phyloP scores from a whole-genome alignment of 75 land plant genomes.

The Picea glauca region DNA sequence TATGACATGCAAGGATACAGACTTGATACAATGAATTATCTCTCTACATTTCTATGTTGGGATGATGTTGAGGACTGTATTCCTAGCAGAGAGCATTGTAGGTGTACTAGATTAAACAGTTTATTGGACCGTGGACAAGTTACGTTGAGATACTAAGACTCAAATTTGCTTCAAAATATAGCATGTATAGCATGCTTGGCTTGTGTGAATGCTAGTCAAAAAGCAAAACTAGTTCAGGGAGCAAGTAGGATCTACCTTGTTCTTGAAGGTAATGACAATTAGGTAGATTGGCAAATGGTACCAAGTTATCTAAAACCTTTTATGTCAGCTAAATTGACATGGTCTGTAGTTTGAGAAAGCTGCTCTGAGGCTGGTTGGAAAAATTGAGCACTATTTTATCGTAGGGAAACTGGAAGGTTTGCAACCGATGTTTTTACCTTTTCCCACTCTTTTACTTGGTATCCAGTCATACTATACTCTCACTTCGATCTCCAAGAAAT shows the following conservation, averaged over 20 bases:
- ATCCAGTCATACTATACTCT: background rate
- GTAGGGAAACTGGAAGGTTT: background rate
- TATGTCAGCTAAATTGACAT: background rate
- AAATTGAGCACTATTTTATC: background rate
- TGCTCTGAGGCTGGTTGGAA: background rate
- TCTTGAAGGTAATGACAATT: background rate
- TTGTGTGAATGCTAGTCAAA: background rate
- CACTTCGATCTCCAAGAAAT: background rate
- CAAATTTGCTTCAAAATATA: background rate
- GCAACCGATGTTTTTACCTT: background rate
- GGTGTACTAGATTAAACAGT: constrained; percentile 1
- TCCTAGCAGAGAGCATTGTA: background rate
- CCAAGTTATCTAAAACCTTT: background rate
- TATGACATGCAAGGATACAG: background rate
- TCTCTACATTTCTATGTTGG: background rate
- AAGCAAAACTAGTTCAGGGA: background rate
- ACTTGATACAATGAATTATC: background rate
- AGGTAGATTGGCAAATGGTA: background rate
- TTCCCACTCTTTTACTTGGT: background rate
- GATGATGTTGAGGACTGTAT: background rate
- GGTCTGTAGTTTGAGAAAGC: background rate
- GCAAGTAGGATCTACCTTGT: background rate
- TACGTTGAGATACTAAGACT: background rate
- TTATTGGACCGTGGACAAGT: background rate
- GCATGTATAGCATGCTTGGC: background rate